Evolutionary conservation across 805 yeast species (phyloP), one percentile per base, ranked within the genome.

Genomic region (Saccharomycopsis sp.): DNA sequence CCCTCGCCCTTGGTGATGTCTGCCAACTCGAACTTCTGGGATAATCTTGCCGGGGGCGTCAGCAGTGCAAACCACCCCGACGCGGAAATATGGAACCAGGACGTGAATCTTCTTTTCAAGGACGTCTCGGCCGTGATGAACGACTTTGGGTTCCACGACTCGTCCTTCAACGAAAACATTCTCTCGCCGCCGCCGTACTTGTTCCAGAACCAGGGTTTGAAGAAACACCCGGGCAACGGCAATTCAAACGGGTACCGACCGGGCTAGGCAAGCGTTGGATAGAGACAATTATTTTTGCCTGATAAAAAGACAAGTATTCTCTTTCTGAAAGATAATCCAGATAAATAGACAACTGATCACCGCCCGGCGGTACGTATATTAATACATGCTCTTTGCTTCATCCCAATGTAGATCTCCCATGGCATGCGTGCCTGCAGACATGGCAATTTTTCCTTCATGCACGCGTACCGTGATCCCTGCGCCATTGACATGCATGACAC

Each of bases 121-220:
- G 63, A 60, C 48, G 61, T 60, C 3, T 56, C 59, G 2, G 37
- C 54, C 9, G 63, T 60, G 9, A 60, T 60, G 63, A 58, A 60
- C 47, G 63, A 58, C 34, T 60, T 60, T 24, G 63, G 63, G 8
- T 60, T 60, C 24, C 61, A 60, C 29, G 63, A 60, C 50, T 44
- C 48, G 8, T 44, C 48, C 21, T 44, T 44, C 16, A 44, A 44
- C 16, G 48, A 44, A 16, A 12, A 12, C 7, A 44, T 44, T 12
- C 21, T 44, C 8, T 44, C 48, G 16, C 48, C 48, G 4, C 48
- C 48, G 4, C 18, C 48, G 18, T 44, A 12, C 7, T 44, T 44
- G 16, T 44, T 44, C 12, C 48, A 44, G 16, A 44, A 44, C 21
- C 18, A 44, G 7, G 16, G 16, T 12, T 7, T 12, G 7, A 44